Evolutionary conservation across 768 basidiomycete species (phyloP).

Genomic region (Artomyces pyxidatus): DNA sequence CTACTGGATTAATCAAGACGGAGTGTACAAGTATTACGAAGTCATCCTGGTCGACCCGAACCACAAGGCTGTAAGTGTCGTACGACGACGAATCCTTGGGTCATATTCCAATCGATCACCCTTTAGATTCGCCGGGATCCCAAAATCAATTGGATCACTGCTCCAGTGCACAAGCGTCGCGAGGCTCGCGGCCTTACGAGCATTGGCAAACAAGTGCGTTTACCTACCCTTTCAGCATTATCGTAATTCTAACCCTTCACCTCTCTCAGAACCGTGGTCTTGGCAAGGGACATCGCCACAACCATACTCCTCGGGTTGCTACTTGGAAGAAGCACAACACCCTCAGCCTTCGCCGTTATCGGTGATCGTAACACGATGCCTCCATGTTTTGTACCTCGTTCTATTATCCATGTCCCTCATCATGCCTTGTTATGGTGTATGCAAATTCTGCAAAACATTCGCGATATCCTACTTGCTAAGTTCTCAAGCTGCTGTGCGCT

Average conservation of each 20-base stretch:
- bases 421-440: conserved; percentile 19
- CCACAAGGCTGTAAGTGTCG: conserved; percentile 77
- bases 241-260: too few species aligned
- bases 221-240: neutral
- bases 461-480: too few species aligned
- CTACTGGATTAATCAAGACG: conserved; percentile 99
- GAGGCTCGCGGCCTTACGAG: conserved; percentile 97
- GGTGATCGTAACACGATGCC: conserved; percentile 37
- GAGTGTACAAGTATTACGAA: conserved; percentile 98
- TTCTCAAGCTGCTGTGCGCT: too few species aligned
- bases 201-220: conserved; percentile 84
- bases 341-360: conserved; percentile 83
- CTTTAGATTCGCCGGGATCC: conserved; percentile 85
- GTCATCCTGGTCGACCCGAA: conserved; percentile 95
- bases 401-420: conserved; percentile 17
- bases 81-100: neutral
- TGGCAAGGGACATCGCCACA: conserved; percentile 92
- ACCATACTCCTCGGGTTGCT: conserved; percentile 83
- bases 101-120: conserved; percentile 10
- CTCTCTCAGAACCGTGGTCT: conserved; percentile 88
- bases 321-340: conserved; percentile 99
- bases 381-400: neutral
- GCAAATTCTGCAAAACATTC: too few species aligned
- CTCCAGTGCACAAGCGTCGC: conserved; percentile 97
- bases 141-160: conserved; percentile 98